phyloP scores from a whole-genome alignment of 2,329 filamentous ascomycete species.

The Fusarium anthophilum region DNA sequence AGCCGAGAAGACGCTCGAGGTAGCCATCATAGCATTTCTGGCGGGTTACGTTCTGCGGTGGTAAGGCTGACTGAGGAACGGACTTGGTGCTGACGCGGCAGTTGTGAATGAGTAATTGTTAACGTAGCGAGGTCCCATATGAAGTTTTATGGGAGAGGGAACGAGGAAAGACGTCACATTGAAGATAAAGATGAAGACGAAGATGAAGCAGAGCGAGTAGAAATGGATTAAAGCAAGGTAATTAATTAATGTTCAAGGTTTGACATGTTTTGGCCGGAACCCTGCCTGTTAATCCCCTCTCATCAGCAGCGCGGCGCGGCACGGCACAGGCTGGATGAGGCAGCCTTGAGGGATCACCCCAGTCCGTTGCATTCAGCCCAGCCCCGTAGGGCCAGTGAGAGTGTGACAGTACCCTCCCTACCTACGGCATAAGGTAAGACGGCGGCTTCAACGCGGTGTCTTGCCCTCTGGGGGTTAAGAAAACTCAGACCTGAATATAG shows the following conservation, averaged over 20 bases:
- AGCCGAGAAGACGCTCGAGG: slow-evolving; percentile 33
- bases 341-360: slow-evolving; percentile 17
- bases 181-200: not conserved
- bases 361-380: slow-evolving; percentile 1
- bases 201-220: not conserved
- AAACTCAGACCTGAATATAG: too few species aligned
- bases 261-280: slow-evolving; percentile 1
- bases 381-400: not conserved
- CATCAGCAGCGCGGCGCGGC: not conserved
- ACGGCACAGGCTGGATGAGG: slow-evolving; percentile 8
- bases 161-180: slow-evolving; percentile 11
- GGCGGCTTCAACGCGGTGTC: too few species aligned
- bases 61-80: not conserved
- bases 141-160: not conserved
- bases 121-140: not conserved
- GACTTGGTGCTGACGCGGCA: not conserved
- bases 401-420: not conserved
- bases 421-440: not conserved
- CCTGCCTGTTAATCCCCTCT: slow-evolving; percentile 7
- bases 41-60: not conserved
- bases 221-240: not conserved
- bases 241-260: not conserved
- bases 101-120: not conserved
- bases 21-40: slow-evolving; percentile 34
- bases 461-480: too few species aligned